Base-by-base conservation (phyloP, 176 grass and related monocot genomes). In the Olyra latifolia region DNA sequence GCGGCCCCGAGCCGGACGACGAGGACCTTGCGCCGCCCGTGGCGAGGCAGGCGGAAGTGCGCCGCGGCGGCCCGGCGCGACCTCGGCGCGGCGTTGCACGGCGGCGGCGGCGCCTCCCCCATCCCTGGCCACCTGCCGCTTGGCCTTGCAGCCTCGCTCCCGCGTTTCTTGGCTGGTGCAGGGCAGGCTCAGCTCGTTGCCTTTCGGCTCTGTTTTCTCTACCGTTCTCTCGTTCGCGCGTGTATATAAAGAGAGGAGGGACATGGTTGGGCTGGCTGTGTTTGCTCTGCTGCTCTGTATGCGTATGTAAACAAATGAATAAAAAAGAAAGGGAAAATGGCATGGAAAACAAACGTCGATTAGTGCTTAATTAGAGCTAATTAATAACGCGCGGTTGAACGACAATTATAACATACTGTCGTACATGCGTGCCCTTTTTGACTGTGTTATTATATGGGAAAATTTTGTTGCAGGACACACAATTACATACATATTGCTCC, bases 1-100 rank as follows among this genome's bases (percentile, higher is more conserved):
- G 59, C 62, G 66, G 20, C 38, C 59, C 87, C 90, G 41, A 92
- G 90, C 0, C 87, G 90, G 56, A 92, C 84, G 28, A 89, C 75
- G 66, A 42, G 80, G 43, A 89, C 62, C 81, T 85, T 89, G 5
- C 79, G 90, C 35, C 90, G 72, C 2, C 62, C 65, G 23, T 69
- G 81, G 27, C 86, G 77, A 2, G 82, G 15, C 39, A 89, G 71
- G 10, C 82, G 87, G 77, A 89, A 85, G 54, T 32, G 52, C 52
- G 23, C 29, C 52, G 23, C 29, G 1, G 58, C 6, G 50, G 75
- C 7, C 1, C 70, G 53, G 35, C 81, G 81, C 2, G 54, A 48
- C 39, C 1, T 4, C 1, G 66, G 69, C 3, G 2, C 69, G 24
- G 46, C 25, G 82, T 13, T 46, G 82, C 45, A 89, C 0, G 74